Percentiles rank a stretch among this genome's conserved stretches.
phyloP scores from a whole-genome alignment of 2,329 filamentous ascomycete species.

The Phialophora verrucosa region DNA sequence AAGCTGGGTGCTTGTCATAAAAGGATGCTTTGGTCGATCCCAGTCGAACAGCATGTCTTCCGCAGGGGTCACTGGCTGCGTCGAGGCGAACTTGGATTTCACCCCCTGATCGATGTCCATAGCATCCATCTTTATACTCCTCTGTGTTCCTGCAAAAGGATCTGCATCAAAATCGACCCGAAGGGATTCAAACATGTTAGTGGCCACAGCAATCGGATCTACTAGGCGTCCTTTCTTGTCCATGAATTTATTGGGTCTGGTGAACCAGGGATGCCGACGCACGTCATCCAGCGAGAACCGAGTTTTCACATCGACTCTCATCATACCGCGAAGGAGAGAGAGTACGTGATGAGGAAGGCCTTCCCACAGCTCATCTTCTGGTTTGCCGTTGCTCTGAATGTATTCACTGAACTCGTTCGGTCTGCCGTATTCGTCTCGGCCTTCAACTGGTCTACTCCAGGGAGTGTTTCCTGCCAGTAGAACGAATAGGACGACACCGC shows the following conservation, averaged over 20 bases:
- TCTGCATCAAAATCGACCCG: conserved; percentile 83
- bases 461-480: conserved; percentile 94
- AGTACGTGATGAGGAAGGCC: conserved; percentile 74
- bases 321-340: conserved; percentile 89
- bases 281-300: conserved; percentile 88
- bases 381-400: conserved; percentile 76
- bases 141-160: conserved; percentile 58
- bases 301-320: conserved; percentile 74
- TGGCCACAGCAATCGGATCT: conserved; percentile 85
- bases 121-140: conserved; percentile 53
- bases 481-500: conserved; percentile 96
- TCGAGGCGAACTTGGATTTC: conserved; percentile 69
- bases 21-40: conserved; percentile 73
- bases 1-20: conserved; percentile 42
- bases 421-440: conserved; percentile 66
- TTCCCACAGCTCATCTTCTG: conserved; percentile 83
- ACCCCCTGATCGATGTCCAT: conserved; percentile 72
- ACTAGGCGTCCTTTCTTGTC: conserved; percentile 73
- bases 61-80: conserved; percentile 80
- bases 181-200: conserved; percentile 89
- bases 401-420: conserved; percentile 81
- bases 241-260: conserved; percentile 77
- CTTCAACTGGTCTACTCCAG: conserved; percentile 87
- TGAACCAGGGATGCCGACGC: conserved; percentile 93
- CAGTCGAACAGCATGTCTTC: conserved; percentile 82